Percentiles rank a stretch among this genome's conserved stretches.
Conservation (phyloP, 164 flowering plant genomes). For the Vitis cinerea region DNA sequence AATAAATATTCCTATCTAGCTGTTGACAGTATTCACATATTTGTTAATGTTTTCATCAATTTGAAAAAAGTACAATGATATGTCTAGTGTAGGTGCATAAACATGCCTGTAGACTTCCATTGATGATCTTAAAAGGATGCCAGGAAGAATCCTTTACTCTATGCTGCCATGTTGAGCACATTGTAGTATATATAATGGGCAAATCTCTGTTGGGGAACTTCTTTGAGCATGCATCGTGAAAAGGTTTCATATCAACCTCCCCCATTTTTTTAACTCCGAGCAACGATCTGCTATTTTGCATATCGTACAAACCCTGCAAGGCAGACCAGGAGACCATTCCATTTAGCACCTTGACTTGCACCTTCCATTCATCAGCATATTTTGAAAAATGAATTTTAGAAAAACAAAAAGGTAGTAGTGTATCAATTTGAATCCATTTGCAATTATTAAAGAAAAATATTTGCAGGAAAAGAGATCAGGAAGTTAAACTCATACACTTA, state of each 20-base stretch:
- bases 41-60: no score
- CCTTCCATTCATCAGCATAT: no score
- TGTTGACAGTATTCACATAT: no score
- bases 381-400: no score
- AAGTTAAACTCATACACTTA: slow-evolving; percentile 11
- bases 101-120: neutral
- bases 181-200: neutral
- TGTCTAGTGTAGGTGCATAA: neutral
- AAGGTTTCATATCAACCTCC: slow-evolving; percentile 8
- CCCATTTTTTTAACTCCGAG: slow-evolving; percentile 19
- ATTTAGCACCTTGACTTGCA: no score
- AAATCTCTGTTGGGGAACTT: slow-evolving; percentile 4
- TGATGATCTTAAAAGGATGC: slow-evolving; percentile 9
- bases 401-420: no score
- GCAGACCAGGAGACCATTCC: neutral
- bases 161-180: slow-evolving; percentile 10
- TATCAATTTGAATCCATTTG: no score
- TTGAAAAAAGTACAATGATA: no score
- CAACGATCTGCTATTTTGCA: slow-evolving; percentile 2
- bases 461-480: neutral
- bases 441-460: neutral
- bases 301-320: slow-evolving; percentile 10
- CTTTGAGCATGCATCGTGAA: neutral
- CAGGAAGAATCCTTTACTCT: neutral
- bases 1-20: no score